A percentile compares a stretch with the other conserved stretches of the same genome.
Conservation (phyloP, 805 yeast species). For the Blastobotrys chiropterorum region DNA sequence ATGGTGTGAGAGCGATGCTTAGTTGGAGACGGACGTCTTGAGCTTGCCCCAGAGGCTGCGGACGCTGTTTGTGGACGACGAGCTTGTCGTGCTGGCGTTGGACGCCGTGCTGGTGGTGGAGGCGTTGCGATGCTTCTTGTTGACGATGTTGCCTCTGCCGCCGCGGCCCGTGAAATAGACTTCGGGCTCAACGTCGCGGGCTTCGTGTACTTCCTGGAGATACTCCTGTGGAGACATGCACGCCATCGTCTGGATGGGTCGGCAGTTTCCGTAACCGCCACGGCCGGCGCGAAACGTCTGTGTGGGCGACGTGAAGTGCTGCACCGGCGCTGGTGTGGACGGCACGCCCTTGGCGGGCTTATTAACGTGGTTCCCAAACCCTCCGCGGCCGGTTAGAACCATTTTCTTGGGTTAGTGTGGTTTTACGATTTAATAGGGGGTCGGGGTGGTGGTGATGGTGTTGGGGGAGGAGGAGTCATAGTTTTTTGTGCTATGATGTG, state of each 20-base stretch:
- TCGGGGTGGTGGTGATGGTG: not conserved
- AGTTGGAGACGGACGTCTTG: slow-evolving; percentile 16
- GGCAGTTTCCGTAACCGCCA: slow-evolving; percentile 35
- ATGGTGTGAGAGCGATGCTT: not conserved
- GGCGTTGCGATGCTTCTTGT: slow-evolving; percentile 1
- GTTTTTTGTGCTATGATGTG: not conserved
- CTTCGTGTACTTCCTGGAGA: slow-evolving; percentile 29
- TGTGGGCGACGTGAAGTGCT: slow-evolving; percentile 29
- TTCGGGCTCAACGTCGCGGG: slow-evolving; percentile 26
- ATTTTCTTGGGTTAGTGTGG: slow-evolving; percentile 10
- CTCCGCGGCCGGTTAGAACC: slow-evolving; percentile 31
- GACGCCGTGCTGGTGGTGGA: not conserved
- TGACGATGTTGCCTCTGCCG: slow-evolving; percentile 31
- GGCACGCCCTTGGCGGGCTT: slow-evolving; percentile 8
- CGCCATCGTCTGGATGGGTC: slow-evolving; percentile 26
- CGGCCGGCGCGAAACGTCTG: slow-evolving; percentile 33
- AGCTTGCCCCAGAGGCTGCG: slow-evolving; percentile 12
- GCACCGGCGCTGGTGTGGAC: slow-evolving; percentile 32
- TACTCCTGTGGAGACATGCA: slow-evolving; percentile 30
- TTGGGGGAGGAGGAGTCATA: not conserved
- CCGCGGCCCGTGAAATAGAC: slow-evolving; percentile 34
- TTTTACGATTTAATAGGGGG: not conserved
- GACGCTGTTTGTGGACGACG: slow-evolving; percentile 4
- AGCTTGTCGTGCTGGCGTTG: not conserved
- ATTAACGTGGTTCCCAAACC: slow-evolving; percentile 26